Conservation (phyloP, 768 basidiomycete species). For the Boletellus emodensis region DNA sequence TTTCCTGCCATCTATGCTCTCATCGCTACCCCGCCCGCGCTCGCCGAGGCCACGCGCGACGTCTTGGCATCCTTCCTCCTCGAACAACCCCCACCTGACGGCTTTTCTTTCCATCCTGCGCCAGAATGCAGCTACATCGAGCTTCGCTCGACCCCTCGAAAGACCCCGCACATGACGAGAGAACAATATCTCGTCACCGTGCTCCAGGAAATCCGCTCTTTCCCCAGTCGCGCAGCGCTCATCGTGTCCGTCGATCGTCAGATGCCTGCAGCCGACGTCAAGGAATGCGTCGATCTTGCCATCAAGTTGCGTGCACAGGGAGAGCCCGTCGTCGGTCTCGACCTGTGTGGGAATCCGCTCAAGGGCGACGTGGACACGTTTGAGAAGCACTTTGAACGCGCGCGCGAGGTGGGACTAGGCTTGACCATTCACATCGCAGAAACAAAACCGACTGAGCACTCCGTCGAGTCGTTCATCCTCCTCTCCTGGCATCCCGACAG, state of each 20-base stretch:
- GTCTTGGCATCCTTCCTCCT: conserved; percentile 62
- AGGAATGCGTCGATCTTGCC: conserved; percentile 58
- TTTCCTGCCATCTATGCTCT: conserved; percentile 80
- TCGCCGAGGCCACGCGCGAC: conserved; percentile 55
- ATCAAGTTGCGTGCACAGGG: conserved; percentile 51
- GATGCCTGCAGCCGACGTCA: conserved; percentile 50
- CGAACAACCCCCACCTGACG: conserved; percentile 19
- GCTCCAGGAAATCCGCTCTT: conserved; percentile 60
- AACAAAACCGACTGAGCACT: conserved; percentile 55
- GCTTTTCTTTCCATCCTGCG: conserved; percentile 29
- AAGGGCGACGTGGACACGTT: conserved; percentile 55
- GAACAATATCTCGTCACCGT: conserved; percentile 62
- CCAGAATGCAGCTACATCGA: conserved; percentile 73
- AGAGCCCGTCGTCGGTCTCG: conserved; percentile 67
- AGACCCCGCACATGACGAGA: conserved; percentile 53
- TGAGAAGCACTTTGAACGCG: conserved; percentile 47
- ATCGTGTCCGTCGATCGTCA: conserved; percentile 75
- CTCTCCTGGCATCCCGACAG: conserved; percentile 63
- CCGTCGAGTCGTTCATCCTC: conserved; percentile 56
- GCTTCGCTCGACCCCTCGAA: conserved; percentile 75
- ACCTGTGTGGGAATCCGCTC: conserved; percentile 74
- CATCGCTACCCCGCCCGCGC: conserved; percentile 54
- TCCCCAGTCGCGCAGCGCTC: conserved; percentile 50
- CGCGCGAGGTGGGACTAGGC: conserved; percentile 57
- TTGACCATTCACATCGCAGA: conserved; percentile 85